A percentile compares a stretch with the other conserved stretches of the same genome.
phyloP scores from a whole-genome alignment of 2,329 filamentous ascomycete genomes.

The Fusarium buxicola region DNA sequence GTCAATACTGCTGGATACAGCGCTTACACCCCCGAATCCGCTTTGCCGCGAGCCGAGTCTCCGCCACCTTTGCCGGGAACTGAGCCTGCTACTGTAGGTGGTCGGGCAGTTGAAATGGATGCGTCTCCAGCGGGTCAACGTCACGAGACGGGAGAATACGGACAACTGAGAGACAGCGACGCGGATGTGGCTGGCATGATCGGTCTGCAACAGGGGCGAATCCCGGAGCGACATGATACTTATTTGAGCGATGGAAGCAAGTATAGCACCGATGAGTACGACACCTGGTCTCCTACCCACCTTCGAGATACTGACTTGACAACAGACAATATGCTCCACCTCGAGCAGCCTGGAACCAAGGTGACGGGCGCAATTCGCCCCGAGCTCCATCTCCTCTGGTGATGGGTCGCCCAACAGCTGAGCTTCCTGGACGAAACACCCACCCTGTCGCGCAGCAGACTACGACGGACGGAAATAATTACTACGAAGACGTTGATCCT shows the following conservation, averaged over 20 bases:
- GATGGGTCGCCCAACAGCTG: constrained; percentile 49
- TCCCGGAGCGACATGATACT: constrained; percentile 58
- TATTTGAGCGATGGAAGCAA: constrained; percentile 75
- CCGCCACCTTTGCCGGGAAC: constrained; percentile 69
- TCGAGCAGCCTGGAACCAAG: constrained; percentile 66
- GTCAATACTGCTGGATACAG: constrained; percentile 54
- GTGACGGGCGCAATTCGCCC: constrained; percentile 58
- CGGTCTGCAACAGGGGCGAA: constrained; percentile 70
- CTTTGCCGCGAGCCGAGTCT: constrained; percentile 70
- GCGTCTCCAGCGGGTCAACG: constrained; percentile 63
- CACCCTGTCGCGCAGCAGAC: constrained; percentile 47
- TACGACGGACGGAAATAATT: constrained; percentile 58
- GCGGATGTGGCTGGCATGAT: constrained; percentile 80
- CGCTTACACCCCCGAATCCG: constrained; percentile 58
- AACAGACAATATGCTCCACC: constrained; percentile 65
- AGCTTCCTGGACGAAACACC: constrained; percentile 52
- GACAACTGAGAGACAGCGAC: constrained; percentile 71
- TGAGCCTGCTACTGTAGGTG: constrained; percentile 57
- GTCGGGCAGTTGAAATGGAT: constrained; percentile 85
- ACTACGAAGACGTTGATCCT: constrained; percentile 95
- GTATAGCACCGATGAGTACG: constrained; percentile 79
- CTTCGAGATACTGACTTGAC: constrained; percentile 6
- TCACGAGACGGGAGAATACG: constrained; percentile 58
- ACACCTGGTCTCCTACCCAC: not conserved
- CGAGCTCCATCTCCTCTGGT: constrained; percentile 60